Percentiles rank a stretch among this genome's conserved stretches.
Conservation (phyloP, 2,329 filamentous ascomycete species). For the Pseudopithomyces maydicus region DNA sequence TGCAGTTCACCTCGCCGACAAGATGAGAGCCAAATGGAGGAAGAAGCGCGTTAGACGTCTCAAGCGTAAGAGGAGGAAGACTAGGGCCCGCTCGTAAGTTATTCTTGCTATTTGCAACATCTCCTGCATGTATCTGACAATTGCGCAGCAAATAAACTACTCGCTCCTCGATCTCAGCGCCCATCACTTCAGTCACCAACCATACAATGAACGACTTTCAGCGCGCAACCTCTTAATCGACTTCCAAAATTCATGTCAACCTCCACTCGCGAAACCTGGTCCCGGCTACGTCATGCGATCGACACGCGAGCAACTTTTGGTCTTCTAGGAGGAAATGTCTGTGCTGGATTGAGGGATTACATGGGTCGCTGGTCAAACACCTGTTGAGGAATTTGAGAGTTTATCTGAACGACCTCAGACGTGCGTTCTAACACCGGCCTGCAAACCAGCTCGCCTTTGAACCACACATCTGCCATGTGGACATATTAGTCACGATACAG, state of each 20-base stretch:
- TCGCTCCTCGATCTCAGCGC: constrained; percentile 50
- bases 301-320: constrained; percentile 31
- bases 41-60: constrained; percentile 99
- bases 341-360: constrained; percentile 31
- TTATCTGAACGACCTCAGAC: constrained; percentile 37
- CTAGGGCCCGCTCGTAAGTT: constrained; percentile 91
- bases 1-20: constrained; percentile 47
- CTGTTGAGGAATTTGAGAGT: constrained; percentile 40
- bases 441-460: constrained; percentile 42
- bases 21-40: constrained; percentile 98
- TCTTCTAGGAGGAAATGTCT: constrained; percentile 25
- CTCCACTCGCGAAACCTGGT: constrained; percentile 25
- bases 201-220: constrained; percentile 31
- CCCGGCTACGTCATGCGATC: constrained; percentile 31
- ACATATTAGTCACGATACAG: constrained; percentile 27
- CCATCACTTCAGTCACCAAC: constrained; percentile 35
- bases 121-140: constrained; percentile 15
- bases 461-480: constrained; percentile 42
- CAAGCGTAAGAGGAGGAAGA: constrained; percentile 99
- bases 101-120: constrained; percentile 22
- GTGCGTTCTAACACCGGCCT: constrained; percentile 46
- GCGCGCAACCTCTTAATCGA: constrained; percentile 27
- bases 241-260: constrained; percentile 24
- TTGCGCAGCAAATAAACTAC: constrained; percentile 53
- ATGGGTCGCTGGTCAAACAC: constrained; percentile 43